phyloP scores from a whole-genome alignment of 495 filamentous ascomycete genomes.

The Penicilliopsis zonata region DNA sequence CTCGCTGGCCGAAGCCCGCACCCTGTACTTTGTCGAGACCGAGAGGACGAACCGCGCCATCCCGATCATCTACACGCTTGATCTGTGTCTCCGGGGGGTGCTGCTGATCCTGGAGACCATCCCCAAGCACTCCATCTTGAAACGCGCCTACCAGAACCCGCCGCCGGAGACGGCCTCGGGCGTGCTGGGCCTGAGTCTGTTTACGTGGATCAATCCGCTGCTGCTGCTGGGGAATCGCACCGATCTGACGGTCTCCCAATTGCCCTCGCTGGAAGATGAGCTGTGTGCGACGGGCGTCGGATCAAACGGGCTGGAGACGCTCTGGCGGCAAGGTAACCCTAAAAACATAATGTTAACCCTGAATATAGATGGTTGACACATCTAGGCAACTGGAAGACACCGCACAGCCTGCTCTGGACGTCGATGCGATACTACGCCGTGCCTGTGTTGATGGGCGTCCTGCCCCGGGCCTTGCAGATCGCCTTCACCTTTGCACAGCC shows the following conservation, averaged over 20 bases:
- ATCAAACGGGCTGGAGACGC: conserved; percentile 15
- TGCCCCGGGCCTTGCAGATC: conserved; percentile 40
- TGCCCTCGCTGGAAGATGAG: conserved; percentile 33
- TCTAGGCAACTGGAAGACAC: conserved; percentile 16
- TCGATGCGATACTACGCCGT: conserved; percentile 34
- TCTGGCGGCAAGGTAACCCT: conserved; percentile 17
- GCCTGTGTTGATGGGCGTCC: conserved; percentile 34
- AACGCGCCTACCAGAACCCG: conserved; percentile 26
- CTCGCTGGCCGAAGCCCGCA: conserved; percentile 42
- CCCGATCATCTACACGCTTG: conserved; percentile 34
- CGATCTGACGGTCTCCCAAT: conserved; percentile 29
- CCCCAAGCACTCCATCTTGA: conserved; percentile 40
- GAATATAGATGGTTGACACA: conserved; percentile 6
- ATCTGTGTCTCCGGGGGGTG: conserved; percentile 34
- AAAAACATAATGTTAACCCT: neutral
- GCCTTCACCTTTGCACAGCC: conserved; percentile 46
- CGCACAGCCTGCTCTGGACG: conserved; percentile 33
- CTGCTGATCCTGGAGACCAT: conserved; percentile 41
- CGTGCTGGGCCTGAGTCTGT: conserved; percentile 37
- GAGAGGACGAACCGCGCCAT: conserved; percentile 19
- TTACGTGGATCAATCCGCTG: conserved; percentile 48
- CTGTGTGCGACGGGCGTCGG: conserved; percentile 29
- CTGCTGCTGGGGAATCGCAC: conserved; percentile 37
- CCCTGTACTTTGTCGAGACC: conserved; percentile 40
- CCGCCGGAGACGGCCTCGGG: conserved; percentile 46